phyloP scores from a whole-genome alignment of 2,329 filamentous ascomycete genomes.

The Coleophoma cylindrospora region DNA sequence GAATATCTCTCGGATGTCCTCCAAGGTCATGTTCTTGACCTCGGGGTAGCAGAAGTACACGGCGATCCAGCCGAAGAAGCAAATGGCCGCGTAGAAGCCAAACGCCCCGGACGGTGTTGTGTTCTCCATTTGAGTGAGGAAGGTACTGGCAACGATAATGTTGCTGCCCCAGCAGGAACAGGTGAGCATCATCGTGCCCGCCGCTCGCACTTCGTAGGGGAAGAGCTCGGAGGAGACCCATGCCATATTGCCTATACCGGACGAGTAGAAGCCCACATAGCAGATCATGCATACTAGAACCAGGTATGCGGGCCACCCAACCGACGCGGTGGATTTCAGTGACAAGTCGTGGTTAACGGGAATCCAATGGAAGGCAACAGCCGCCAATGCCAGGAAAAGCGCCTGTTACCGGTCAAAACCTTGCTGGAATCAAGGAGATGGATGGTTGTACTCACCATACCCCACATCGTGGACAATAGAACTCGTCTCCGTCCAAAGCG shows the following conservation, averaged over 20 bases:
- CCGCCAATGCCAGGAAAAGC: background rate
- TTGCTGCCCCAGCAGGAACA: constrained; percentile 41
- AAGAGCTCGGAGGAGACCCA: constrained; percentile 33
- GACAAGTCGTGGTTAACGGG: constrained; percentile 37
- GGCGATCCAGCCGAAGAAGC: constrained; percentile 39
- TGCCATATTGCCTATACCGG: constrained; percentile 36
- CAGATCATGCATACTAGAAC: background rate
- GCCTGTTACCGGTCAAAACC: background rate
- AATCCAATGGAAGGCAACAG: constrained; percentile 25
- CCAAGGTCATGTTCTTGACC: constrained; percentile 47
- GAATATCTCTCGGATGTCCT: constrained; percentile 44
- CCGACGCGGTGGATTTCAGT: constrained; percentile 28
- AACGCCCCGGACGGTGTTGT: constrained; percentile 44
- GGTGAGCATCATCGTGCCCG: constrained; percentile 43
- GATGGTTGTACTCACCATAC: constrained; percentile 24
- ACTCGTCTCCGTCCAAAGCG: constrained; percentile 37
- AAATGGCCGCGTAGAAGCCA: constrained; percentile 46
- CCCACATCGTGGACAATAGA: constrained; percentile 35
- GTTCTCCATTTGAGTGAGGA: constrained; percentile 43
- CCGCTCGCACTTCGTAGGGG: constrained; percentile 39
- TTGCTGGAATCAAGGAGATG: background rate
- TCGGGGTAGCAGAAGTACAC: constrained; percentile 48
- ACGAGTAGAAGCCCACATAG: constrained; percentile 32
- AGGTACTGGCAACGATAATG: constrained; percentile 44
- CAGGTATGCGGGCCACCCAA: background rate